Conservation (phyloP, 768 basidiomycete species). For the Fistulinella prunicolor region DNA sequence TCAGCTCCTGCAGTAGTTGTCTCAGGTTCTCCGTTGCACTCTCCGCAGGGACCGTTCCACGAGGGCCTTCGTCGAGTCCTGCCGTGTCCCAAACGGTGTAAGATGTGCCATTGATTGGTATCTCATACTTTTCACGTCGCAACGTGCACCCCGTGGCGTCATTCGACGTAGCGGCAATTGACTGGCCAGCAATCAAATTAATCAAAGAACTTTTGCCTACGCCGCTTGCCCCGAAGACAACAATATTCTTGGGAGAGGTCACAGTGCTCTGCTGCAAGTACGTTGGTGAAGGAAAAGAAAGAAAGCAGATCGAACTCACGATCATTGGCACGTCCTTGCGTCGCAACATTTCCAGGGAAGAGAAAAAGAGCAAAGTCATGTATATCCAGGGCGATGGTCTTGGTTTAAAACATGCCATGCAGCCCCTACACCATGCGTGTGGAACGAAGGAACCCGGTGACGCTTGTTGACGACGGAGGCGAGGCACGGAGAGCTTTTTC, state of each 20-base stretch:
- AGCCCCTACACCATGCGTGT: constrained; percentile 3
- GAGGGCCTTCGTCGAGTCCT: constrained; percentile 37
- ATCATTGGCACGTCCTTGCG: constrained; percentile 11
- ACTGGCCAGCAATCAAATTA: constrained; percentile 40
- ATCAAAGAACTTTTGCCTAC: constrained; percentile 43
- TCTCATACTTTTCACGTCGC: constrained; percentile 24
- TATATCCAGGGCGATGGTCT: constrained; percentile 2
- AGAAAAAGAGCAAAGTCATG: constrained; percentile 7
- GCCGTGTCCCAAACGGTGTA: constrained; percentile 38
- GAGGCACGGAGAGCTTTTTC: neutral
- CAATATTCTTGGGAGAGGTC: constrained; percentile 22
- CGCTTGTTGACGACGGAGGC: constrained; percentile 8
- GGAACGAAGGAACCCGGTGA: constrained; percentile 18
- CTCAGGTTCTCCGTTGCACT: constrained; percentile 27
- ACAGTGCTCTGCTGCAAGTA: constrained; percentile 11
- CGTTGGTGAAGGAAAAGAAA: constrained; percentile 4
- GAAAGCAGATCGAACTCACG: constrained; percentile 8
- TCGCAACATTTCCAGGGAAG: constrained; percentile 22
- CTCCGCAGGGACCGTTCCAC: constrained; percentile 29
- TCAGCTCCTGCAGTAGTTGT: constrained; percentile 23
- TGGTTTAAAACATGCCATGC: constrained; percentile 21
- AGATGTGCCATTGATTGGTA: constrained; percentile 20
- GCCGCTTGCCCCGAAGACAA: constrained; percentile 29
- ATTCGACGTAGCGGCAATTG: constrained; percentile 35
- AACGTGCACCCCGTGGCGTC: constrained; percentile 36